Conservation (phyloP, 345 rosid species). For the Boechera divaricarpa region DNA sequence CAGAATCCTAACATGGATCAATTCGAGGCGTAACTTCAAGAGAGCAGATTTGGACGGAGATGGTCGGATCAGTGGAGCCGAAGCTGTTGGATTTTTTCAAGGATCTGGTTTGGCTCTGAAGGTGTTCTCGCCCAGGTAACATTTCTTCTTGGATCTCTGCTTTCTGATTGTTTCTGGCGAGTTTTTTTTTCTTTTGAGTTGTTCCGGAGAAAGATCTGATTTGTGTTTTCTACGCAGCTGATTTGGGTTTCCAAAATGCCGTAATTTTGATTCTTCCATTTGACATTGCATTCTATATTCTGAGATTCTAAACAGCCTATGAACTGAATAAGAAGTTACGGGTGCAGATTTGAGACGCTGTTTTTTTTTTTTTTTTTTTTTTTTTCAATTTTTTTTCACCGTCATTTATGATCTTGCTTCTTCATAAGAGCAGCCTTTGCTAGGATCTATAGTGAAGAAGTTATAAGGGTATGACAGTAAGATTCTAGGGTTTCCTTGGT, state of each 20-base stretch:
- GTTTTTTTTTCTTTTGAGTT: background rate
- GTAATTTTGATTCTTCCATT: background rate
- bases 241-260: background rate
- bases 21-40: constrained; percentile 79
- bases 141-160: constrained; percentile 32
- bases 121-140: constrained; percentile 92
- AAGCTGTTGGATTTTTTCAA: constrained; percentile 90
- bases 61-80: constrained; percentile 90
- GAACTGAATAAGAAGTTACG: background rate
- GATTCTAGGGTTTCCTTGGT: background rate
- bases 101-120: constrained; percentile 90
- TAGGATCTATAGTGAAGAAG: constrained; percentile 33
- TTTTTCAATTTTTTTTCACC: background rate
- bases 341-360: constrained; percentile 8
- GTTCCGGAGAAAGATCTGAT: constrained; percentile 37
- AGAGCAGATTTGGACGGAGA: constrained; percentile 98
- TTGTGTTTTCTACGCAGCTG: constrained; percentile 26
- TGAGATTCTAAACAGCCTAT: constrained; percentile 4
- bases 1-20: constrained; percentile 67
- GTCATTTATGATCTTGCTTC: constrained; percentile 23
- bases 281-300: constrained; percentile 19
- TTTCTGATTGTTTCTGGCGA: constrained; percentile 25
- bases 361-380: too few relatives aligned
- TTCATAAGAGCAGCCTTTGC: background rate
- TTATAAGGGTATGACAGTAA: constrained; percentile 3